Percentiles rank a stretch among this genome's conserved stretches.
Conservation (phyloP, 225 moss, liverwort and hornwort species). For the Anthoceros angustus region DNA sequence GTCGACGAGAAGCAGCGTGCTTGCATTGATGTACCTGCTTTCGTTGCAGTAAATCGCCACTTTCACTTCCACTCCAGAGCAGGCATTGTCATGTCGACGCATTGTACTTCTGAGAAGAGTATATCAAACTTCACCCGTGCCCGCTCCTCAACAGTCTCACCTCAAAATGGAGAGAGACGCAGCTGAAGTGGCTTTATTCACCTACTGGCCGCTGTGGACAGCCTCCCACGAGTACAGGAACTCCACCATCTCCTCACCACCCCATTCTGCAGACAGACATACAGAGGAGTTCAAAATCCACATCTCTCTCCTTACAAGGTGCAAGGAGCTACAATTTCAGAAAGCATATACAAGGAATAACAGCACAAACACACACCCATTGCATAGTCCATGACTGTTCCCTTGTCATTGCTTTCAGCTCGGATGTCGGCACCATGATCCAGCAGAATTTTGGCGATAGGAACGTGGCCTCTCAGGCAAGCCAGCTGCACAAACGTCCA, state of each 20-base stretch:
- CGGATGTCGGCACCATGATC: slow-evolving; percentile 28
- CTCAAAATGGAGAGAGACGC: too few species aligned
- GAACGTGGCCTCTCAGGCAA: slow-evolving; percentile 22
- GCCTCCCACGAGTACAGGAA: slow-evolving; percentile 26
- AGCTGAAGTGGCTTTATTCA: not conserved
- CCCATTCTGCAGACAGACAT: slow-evolving; percentile 22
- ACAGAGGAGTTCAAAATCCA: not conserved
- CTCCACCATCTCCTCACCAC: slow-evolving; percentile 30
- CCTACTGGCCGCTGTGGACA: not conserved
- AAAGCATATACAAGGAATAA: not conserved
- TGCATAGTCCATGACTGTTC: slow-evolving; percentile 31
- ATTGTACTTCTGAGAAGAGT: too few species aligned
- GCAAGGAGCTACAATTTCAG: not conserved
- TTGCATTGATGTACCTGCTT: too few species aligned
- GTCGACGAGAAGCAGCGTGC: too few species aligned
- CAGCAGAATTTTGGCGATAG: slow-evolving; percentile 21
- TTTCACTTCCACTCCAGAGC: too few species aligned
- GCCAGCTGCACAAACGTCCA: slow-evolving; percentile 15
- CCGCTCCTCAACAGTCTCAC: too few species aligned
- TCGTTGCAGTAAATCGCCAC: too few species aligned
- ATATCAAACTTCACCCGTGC: too few species aligned
- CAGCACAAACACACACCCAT: slow-evolving; percentile 12
- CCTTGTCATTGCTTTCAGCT: slow-evolving; percentile 26
- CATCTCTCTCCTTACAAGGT: not conserved
- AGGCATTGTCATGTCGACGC: too few species aligned